Conservation (phyloP, 352 stramenopile genomes). For the Lagenidium sp. region DNA sequence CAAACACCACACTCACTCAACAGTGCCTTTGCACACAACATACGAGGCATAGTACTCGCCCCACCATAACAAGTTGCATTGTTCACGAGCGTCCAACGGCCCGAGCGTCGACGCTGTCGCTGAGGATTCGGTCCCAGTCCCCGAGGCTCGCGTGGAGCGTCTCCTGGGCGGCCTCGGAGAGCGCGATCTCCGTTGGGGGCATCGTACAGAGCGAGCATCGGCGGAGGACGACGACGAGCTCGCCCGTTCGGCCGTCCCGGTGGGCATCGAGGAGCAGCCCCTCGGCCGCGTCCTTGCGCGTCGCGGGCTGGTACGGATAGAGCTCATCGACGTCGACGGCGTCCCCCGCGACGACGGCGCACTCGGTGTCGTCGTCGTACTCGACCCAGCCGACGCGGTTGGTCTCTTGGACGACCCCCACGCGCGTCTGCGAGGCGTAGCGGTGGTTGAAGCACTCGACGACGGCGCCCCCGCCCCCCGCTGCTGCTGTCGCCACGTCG, state of each 20-base stretch:
- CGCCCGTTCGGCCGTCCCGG: neutral
- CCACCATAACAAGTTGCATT: no score
- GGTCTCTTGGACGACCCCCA: slow-evolving; percentile 5
- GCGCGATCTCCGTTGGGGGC: slow-evolving; percentile 6
- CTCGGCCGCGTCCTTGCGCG: slow-evolving; percentile 20
- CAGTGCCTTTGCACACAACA: no score
- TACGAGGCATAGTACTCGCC: no score
- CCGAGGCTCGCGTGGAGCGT: no score
- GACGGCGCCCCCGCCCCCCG: no score
- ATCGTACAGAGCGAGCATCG: slow-evolving; percentile 5
- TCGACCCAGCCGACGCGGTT: slow-evolving; percentile 12
- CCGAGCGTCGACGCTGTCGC: no score
- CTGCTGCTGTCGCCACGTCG: no score
- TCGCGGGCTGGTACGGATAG: slow-evolving; percentile 25
- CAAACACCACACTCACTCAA: no score
- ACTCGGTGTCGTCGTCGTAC: slow-evolving; percentile 7
- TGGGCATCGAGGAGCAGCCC: slow-evolving; percentile 10
- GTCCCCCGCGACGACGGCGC: slow-evolving; percentile 22
- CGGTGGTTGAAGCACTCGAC: slow-evolving; percentile 27
- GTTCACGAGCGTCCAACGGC: no score
- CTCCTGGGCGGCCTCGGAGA: no score
- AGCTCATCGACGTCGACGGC: slow-evolving; percentile 35
- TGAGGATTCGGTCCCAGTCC: no score
- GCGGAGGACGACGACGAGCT: slow-evolving; percentile 6
- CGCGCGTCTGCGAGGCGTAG: slow-evolving; percentile 17